A percentile compares a stretch with the other conserved stretches of the same genome.
Conservation (phyloP, 306 rosid species). For the Cucurbita argyrosperma region DNA sequence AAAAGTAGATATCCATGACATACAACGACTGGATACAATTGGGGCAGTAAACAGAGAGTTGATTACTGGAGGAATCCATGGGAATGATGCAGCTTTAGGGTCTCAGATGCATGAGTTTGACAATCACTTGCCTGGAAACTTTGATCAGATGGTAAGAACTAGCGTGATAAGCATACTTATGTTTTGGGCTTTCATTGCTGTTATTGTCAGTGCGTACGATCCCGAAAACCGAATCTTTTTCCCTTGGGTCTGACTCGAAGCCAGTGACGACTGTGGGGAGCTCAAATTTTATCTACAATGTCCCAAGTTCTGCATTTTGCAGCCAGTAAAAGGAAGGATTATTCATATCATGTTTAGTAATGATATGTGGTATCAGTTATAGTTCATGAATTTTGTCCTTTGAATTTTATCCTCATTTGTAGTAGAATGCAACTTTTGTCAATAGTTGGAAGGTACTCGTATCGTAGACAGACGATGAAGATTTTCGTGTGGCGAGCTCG, state of each 20-base stretch:
- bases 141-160: conserved; percentile 47
- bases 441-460: too few species aligned
- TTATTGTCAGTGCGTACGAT: conserved; percentile 38
- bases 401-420: too few species aligned
- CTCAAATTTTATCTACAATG: too few species aligned
- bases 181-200: conserved; percentile 50
- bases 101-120: conserved; percentile 26
- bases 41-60: conserved; percentile 21
- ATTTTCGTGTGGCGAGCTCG: too few species aligned
- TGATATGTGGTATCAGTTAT: neutral
- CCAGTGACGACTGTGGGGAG: too few species aligned
- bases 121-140: conserved; percentile 10
- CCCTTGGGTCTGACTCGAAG: neutral
- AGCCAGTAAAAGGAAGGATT: neutral
- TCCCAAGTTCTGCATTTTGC: neutral
- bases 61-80: conserved; percentile 7
- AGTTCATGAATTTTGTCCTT: neutral
- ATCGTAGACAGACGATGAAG: too few species aligned
- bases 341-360: neutral
- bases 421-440: too few species aligned
- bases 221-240: conserved; percentile 21
- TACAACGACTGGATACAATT: conserved; percentile 16
- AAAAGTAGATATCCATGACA: conserved; percentile 15
- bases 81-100: conserved; percentile 10
- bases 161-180: conserved; percentile 47